A percentile compares a stretch with the other conserved stretches of the same genome.
These are phyloP conservation scores for Blastomyces emzantsi DNA, from an alignment of 2,329 filamentous ascomycete genomes.

Conservation along the genomic window DNA sequence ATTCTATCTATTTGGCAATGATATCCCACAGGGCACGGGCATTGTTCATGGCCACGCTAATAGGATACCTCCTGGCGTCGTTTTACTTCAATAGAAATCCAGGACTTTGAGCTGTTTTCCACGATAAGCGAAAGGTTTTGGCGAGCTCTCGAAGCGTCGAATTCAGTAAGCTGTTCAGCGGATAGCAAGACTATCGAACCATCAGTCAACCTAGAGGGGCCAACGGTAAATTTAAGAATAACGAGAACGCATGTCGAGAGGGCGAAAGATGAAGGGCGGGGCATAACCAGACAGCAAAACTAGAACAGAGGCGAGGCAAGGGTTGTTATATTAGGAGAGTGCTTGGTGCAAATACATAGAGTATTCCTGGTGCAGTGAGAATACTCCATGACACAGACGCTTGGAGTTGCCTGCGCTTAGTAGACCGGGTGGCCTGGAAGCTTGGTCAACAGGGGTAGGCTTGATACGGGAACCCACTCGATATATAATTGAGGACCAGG, in stretches of 20 bases:
- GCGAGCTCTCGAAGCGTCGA: neutral
- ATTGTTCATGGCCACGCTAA: neutral
- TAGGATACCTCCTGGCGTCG: no score
- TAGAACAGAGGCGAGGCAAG: neutral
- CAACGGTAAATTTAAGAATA: neutral
- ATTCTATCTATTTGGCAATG: neutral
- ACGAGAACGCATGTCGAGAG: neutral
- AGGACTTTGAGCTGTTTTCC: neutral
- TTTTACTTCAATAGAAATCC: neutral
- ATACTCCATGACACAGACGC: neutral
- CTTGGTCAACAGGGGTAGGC: neutral
- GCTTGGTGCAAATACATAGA: neutral
- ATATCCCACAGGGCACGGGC: neutral
- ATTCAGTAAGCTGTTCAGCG: neutral
- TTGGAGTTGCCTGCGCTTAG: neutral
- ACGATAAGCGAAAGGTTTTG: neutral
- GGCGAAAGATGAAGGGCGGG: neutral
- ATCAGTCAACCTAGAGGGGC: neutral
- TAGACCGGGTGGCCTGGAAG: neutral
- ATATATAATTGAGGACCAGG: neutral
- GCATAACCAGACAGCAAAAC: neutral
- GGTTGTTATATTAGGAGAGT: neutral
- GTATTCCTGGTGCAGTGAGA: neutral
- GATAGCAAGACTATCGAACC: neutral
- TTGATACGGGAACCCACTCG: neutral